Evolutionary conservation across 805 yeast species (phyloP).

Genomic region (Yarrowia bubula): DNA sequence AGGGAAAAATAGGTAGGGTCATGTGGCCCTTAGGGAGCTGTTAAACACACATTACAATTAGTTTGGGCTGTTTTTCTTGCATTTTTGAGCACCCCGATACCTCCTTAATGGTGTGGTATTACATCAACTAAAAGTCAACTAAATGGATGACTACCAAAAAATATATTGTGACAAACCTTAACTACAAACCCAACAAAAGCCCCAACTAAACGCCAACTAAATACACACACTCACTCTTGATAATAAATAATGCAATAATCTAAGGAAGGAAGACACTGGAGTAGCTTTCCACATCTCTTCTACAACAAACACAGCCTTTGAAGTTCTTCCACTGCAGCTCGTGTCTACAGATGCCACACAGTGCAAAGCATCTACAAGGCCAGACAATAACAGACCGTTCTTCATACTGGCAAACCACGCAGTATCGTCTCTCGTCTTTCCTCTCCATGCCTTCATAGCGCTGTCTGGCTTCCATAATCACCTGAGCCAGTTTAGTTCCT

Average conservation of each 20-base stretch:
- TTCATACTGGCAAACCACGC: conserved; percentile 79
- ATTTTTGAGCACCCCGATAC: too few relatives aligned
- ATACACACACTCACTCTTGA: too few relatives aligned
- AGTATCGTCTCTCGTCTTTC: conserved; percentile 36
- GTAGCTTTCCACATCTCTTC: conserved; percentile 67
- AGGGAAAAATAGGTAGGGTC: too few relatives aligned
- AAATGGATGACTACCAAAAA: too few relatives aligned
- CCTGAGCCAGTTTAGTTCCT: conserved; percentile 2
- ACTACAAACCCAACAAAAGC: too few relatives aligned
- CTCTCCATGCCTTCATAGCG: conserved; percentile 16
- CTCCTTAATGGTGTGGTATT: too few relatives aligned
- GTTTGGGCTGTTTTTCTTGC: too few relatives aligned
- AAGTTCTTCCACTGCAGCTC: conserved; percentile 70
- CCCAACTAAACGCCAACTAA: too few relatives aligned
- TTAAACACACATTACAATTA: too few relatives aligned
- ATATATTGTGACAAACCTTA: too few relatives aligned
- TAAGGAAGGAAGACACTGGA: conserved; percentile 59
- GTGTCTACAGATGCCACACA: conserved; percentile 80
- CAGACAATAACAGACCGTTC: conserved; percentile 77
- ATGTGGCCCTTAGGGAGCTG: too few relatives aligned
- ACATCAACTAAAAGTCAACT: too few relatives aligned
- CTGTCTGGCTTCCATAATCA: conserved; percentile 18
- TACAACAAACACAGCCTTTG: conserved; percentile 81
- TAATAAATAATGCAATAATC: neutral
- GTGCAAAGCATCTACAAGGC: conserved; percentile 90